These are phyloP conservation scores for Fusarium sp. DNA, from an alignment of 2,329 filamentous ascomycete genomes.

Conservation along the genomic window DNA sequence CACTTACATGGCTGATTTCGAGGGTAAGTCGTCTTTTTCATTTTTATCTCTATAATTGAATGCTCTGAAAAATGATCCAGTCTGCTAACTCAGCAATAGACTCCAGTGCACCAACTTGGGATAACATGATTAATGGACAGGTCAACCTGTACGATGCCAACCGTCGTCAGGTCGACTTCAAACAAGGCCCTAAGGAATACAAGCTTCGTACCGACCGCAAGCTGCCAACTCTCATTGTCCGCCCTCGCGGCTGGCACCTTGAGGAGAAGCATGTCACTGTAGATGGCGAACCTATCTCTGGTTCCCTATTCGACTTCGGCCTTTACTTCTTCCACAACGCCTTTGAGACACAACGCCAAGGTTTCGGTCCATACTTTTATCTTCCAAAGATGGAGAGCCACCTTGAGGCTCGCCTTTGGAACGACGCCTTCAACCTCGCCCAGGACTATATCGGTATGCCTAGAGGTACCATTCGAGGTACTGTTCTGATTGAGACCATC, in stretches of 20 bases:
- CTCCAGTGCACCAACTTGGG: conserved; percentile 96
- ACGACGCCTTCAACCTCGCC: conserved; percentile 94
- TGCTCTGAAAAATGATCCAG: neutral
- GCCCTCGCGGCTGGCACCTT: conserved; percentile 96
- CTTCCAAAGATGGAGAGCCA: conserved; percentile 98
- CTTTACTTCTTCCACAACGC: conserved; percentile 99
- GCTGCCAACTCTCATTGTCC: conserved; percentile 90
- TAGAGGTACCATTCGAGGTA: conserved; percentile 92
- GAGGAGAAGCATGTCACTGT: conserved; percentile 98
- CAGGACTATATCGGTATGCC: conserved; percentile 94
- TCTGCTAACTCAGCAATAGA: conserved; percentile 65
- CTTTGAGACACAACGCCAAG: conserved; percentile 84
- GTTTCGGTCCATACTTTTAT: conserved; percentile 96
- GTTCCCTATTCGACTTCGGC: conserved; percentile 94
- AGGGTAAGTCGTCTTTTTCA: conserved; percentile 70
- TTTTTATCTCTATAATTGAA: neutral
- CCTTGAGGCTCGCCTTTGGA: conserved; percentile 97
- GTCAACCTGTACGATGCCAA: conserved; percentile 98
- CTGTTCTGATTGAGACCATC: conserved; percentile 98
- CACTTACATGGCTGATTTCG: conserved; percentile 99
- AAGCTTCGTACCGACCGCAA: conserved; percentile 92
- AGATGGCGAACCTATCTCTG: conserved; percentile 94
- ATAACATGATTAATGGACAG: conserved; percentile 99
- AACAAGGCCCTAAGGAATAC: conserved; percentile 94
- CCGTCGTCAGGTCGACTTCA: conserved; percentile 94